Percentiles rank a stretch among this genome's conserved stretches.
Conservation (phyloP, 23 red algal species). For the Cyanidium caldarium region DNA sequence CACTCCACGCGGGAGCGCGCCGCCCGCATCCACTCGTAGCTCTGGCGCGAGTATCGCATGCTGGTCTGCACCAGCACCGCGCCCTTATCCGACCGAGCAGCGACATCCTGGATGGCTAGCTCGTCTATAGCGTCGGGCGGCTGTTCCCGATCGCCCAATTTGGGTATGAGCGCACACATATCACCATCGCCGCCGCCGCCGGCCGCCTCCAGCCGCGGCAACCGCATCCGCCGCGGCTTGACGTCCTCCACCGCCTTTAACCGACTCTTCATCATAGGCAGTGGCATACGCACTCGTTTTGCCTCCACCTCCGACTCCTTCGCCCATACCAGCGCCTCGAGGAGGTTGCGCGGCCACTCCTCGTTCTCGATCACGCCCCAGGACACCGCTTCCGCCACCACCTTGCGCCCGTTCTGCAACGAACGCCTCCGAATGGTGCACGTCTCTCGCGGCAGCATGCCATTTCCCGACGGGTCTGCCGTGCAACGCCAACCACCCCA, state of each 20-base stretch:
- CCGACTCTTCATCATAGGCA: background rate
- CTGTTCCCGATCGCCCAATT: background rate
- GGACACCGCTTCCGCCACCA: background rate
- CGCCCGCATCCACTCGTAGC: background rate
- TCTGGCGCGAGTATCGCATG: background rate
- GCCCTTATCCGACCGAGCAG: background rate
- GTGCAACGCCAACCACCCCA: too few relatives aligned
- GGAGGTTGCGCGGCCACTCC: background rate
- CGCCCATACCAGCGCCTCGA: constrained; percentile 1
- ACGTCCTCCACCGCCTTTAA: background rate
- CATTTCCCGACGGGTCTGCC: too few relatives aligned
- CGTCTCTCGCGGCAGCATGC: too few relatives aligned
- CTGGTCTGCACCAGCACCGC: background rate
- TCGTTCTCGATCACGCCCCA: background rate
- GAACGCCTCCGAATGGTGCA: constrained; percentile 1
- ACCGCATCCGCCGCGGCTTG: background rate
- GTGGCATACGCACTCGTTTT: background rate
- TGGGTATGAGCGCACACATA: background rate
- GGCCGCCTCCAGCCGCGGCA: background rate
- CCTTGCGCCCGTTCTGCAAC: background rate
- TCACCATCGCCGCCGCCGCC: background rate
- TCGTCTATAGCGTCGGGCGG: too few relatives aligned
- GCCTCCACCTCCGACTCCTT: background rate
- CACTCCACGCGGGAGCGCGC: background rate
- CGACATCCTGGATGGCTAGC: too few relatives aligned